These are phyloP conservation scores for Colletotrichum paranaense DNA, from an alignment of 2,329 filamentous ascomycete genomes.

Conservation along the genomic window DNA sequence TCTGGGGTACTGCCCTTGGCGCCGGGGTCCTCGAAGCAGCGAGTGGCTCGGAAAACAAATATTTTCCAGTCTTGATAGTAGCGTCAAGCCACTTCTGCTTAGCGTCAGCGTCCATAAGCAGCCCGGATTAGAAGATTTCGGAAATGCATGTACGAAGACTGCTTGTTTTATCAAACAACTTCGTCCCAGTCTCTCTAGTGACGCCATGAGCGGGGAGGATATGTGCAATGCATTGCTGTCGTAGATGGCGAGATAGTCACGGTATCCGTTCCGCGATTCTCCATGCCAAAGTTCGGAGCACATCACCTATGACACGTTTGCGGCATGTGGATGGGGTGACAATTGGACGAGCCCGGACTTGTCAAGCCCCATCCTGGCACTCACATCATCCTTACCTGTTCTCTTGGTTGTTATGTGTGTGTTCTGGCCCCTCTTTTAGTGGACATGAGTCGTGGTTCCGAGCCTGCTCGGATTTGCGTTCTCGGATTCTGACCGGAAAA, in stretches of 20 bases:
- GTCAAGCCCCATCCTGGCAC: neutral
- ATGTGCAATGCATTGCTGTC: neutral
- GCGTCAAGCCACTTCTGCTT: neutral
- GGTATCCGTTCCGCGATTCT: neutral
- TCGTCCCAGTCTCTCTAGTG: neutral
- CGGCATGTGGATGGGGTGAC: neutral
- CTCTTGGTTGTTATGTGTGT: neutral
- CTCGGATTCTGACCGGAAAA: constrained; percentile 23
- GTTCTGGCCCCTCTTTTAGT: neutral
- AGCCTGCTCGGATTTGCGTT: neutral
- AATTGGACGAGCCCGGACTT: neutral
- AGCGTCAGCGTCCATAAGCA: neutral
- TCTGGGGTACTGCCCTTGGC: constrained; percentile 21
- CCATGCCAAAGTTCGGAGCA: neutral
- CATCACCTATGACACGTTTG: neutral
- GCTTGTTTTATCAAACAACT: neutral
- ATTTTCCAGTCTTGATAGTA: neutral
- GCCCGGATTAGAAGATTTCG: neutral
- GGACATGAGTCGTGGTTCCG: constrained; percentile 2
- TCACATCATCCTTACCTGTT: neutral
- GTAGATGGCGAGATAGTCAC: neutral
- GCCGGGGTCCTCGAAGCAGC: neutral
- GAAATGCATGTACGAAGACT: neutral
- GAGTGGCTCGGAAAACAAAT: neutral
- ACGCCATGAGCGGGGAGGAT: neutral